Conservation (phyloP, 2,329 filamentous ascomycete genomes). For the Biscogniauxia marginata region DNA sequence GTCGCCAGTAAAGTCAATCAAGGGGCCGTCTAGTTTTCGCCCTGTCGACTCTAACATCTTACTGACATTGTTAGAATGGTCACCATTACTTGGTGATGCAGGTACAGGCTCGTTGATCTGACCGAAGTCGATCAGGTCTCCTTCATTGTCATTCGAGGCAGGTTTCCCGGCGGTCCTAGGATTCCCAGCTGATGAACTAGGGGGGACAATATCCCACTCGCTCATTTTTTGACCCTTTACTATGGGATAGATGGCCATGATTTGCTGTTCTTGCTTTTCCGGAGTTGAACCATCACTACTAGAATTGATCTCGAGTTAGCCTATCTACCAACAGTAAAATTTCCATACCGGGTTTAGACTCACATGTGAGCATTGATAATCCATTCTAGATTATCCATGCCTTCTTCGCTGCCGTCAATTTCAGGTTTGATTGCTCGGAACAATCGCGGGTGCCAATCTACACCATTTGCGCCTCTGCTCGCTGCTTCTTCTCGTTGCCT, state of each 20-base stretch:
- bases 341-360: constrained; percentile 23
- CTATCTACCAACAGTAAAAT: neutral
- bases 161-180: constrained; percentile 15
- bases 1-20: constrained; percentile 57
- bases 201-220: constrained; percentile 56
- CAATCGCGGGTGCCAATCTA: constrained; percentile 85
- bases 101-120: constrained; percentile 36
- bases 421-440: constrained; percentile 76
- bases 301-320: constrained; percentile 12
- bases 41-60: constrained; percentile 47
- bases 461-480: constrained; percentile 69
- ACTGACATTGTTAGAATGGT: constrained; percentile 39
- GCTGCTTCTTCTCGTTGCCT: constrained; percentile 87
- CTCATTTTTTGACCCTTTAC: constrained; percentile 69
- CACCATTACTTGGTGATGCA: constrained; percentile 10
- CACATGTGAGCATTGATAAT: constrained; percentile 87
- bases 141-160: constrained; percentile 21
- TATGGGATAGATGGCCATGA: constrained; percentile 82
- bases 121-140: constrained; percentile 59
- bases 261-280: constrained; percentile 73
- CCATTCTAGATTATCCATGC: constrained; percentile 90
- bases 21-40: constrained; percentile 45
- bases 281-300: constrained; percentile 62
- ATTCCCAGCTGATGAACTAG: constrained; percentile 34
- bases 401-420: constrained; percentile 70